Base-by-base conservation (phyloP, 2,329 filamentous ascomycete genomes). In the Thelonectria rubi region DNA sequence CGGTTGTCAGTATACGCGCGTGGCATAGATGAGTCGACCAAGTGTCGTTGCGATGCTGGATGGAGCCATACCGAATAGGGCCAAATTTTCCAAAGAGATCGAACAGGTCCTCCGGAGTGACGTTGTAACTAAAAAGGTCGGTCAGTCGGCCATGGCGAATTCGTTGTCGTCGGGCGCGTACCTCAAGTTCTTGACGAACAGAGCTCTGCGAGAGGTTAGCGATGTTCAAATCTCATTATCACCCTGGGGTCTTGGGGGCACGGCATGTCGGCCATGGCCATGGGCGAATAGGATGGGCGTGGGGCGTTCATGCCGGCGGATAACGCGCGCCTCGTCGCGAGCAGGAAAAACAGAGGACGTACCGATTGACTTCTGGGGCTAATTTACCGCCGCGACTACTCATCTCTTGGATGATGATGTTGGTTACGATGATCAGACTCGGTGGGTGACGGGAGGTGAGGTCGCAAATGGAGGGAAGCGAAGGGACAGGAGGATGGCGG, bases 181-280 rank as follows among this genome's bases (percentile, higher is more conserved):
- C 93, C 92, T 97, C 84, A 98, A 88, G 88, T 99, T 98, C 92
- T 98, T 98, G 76, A 98, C 94, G 88, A 98, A 98, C 85, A 99
- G 92, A 90, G 95, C 94, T 90, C 94, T 97, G 72, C 66, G 69
- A 49, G 58, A 4, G 21, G 78, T 81, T 70, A 81, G 78, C 65
- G 63, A 65, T 37, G 56, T 52, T 51, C 32, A 12, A 8, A 12
- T 47, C 43, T 56, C 12, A 54, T 42, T 17, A 60, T 46, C 26
- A 55, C 60, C 45, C 39, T 57, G 49, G 47, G 51, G 58, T 53
- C 67, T 55, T 47, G 48, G 64, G 42, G 55, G 55, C 50, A 59
- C 57, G 51, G 21, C 50, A 60, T 47, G 49, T 63, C 60, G 56
- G 43, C 30, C 32, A 46, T 52, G 53, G 40, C 30, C 32, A 53